Base-by-base conservation (phyloP, 768 basidiomycete species). In the Russula sp. region DNA sequence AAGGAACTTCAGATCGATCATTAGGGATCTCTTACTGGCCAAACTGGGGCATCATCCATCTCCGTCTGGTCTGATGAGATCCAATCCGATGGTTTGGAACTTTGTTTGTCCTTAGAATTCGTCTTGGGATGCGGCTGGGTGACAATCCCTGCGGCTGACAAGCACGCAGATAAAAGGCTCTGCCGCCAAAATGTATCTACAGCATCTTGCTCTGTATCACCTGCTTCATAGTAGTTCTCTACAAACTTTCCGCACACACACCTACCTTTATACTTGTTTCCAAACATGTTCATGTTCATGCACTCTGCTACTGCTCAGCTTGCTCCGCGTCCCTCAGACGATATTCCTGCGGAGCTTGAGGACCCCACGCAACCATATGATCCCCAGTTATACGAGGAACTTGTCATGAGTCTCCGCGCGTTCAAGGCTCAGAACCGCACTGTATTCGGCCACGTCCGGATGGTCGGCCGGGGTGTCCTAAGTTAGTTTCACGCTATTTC, bases 281-380 rank as follows among this genome's bases (percentile, higher is more conserved):
- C 14, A 44, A 57, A 44, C 49, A 62, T 57, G 55, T 62, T 62
- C 34, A 57, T 42, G 9, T 57, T 42, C 50, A n/a, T 62, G 39
- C 55, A 44, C 18, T 62, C 61, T 27, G 32, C 49, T 37, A 20
- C 34, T 20, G 42, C 35, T 3, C 57, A 57, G 50, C 55, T 62
- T 40, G 55, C 49, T 37, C 5, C 42, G 47, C 56, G 20, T 40
- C 37, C 42, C 14, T 57, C 20, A 0, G n/a, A 6, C 3, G 37
- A 6, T 16, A 22, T 48, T n/a, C 31, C 31, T 13, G 37, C 42
- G 5, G 10, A 11, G n/a, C 32, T 27, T n/a, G 34, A n/a, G 44
- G 35, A 18, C 32, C 0, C 4, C 7, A 34, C 1, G 31, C 47
- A 22, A 18, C 13, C n/a, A 20, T 31, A 37, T 22, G 39, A 44